Evolutionary conservation across 306 rosid genomes (phyloP).

Genomic region (Medicago arabica): DNA sequence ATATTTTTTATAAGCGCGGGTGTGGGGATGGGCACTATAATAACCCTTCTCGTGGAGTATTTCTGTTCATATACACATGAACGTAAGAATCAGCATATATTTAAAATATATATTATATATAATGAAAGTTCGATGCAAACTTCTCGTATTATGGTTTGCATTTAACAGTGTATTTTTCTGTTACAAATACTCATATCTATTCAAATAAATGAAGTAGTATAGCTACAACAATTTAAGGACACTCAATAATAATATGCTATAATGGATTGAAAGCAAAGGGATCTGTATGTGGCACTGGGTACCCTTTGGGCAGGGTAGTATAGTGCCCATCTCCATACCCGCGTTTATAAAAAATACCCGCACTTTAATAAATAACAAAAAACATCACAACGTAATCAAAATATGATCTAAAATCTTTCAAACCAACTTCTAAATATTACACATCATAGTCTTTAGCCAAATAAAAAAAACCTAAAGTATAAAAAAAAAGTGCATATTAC

Average conservation of each 20-base stretch:
- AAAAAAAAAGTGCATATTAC: too few relatives aligned
- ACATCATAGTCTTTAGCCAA: too few relatives aligned
- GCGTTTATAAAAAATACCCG: too few relatives aligned
- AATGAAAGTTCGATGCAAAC: constrained; percentile 11
- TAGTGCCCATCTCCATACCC: too few relatives aligned
- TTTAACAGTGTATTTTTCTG: not conserved
- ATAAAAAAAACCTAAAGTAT: too few relatives aligned
- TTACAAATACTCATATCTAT: not conserved
- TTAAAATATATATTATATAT: not conserved
- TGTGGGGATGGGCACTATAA: too few relatives aligned
- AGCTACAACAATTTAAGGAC: not conserved
- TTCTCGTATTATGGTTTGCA: not conserved
- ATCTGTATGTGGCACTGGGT: not conserved
- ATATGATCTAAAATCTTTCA: too few relatives aligned
- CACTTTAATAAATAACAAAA: too few relatives aligned
- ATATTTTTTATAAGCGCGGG: too few relatives aligned
- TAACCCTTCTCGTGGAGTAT: constrained; percentile 16
- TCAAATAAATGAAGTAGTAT: not conserved
- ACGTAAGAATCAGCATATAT: not conserved
- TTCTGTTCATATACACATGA: constrained; percentile 19
- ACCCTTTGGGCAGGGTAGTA: too few relatives aligned
- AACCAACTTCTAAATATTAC: too few relatives aligned
- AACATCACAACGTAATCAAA: too few relatives aligned
- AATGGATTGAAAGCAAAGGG: not conserved
- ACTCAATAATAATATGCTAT: not conserved